These are phyloP conservation scores for Xylaria grammica DNA, from an alignment of 495 filamentous ascomycete genomes.

Conservation along the genomic window DNA sequence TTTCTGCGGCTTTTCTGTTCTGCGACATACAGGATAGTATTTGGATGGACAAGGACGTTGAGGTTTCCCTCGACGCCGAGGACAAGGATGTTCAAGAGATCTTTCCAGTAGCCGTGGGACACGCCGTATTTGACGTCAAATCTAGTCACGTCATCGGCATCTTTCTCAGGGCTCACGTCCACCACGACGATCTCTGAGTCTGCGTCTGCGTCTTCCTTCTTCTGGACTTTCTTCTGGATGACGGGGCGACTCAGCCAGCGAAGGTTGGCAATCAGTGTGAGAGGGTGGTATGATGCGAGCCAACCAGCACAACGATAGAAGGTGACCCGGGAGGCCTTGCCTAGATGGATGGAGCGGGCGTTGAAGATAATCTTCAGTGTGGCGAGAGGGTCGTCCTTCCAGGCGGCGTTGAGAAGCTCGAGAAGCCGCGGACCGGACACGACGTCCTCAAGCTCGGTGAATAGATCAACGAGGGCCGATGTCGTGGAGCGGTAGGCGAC, in stretches of 20 bases:
- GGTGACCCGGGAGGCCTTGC: conserved; percentile 42
- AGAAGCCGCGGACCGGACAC: conserved; percentile 34
- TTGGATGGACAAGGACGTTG: conserved; percentile 21
- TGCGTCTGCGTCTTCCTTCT: conserved; percentile 31
- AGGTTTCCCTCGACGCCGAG: conserved; percentile 46
- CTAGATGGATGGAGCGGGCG: conserved; percentile 55
- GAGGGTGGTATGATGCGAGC: conserved; percentile 49
- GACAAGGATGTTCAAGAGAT: conserved; percentile 53
- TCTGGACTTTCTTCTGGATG: conserved; percentile 47
- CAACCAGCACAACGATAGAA: conserved; percentile 56
- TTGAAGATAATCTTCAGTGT: conserved; percentile 59
- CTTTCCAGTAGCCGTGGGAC: conserved; percentile 58
- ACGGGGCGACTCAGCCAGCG: conserved; percentile 52
- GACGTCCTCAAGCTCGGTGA: conserved; percentile 47
- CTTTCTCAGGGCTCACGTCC: conserved; percentile 32
- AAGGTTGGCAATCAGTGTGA: conserved; percentile 49
- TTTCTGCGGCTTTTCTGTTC: background rate
- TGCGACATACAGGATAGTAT: background rate
- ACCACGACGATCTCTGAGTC: conserved; percentile 27
- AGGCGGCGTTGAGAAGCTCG: conserved; percentile 45
- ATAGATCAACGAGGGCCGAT: conserved; percentile 47
- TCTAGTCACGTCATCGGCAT: conserved; percentile 26
- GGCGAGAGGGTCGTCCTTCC: conserved; percentile 44
- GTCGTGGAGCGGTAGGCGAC: conserved; percentile 46
- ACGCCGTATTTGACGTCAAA: conserved; percentile 48